Evolutionary conservation across 768 basidiomycete species (phyloP), one percentile per base, ranked within the genome.

Genomic region (Russula sp.): DNA sequence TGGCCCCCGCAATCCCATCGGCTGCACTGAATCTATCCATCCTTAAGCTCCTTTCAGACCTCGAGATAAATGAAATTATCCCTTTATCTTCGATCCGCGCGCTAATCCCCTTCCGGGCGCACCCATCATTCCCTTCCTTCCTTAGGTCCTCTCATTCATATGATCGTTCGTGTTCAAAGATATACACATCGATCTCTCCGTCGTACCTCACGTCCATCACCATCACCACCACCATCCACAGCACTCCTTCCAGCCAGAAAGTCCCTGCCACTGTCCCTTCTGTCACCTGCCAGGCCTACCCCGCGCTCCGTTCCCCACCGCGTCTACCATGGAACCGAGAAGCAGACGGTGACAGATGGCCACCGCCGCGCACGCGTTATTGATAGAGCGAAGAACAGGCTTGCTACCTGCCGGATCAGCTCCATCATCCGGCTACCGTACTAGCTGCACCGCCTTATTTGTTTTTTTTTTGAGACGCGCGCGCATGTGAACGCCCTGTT

Each of bases 221-320:
- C n/a, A 53, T 40, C 39, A 55, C 54, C 6, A 22, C 2, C 31
- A 51, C 50, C 32, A 32, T 7, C 32, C 4, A n/a, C 45, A 40
- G 7, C 20, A 20, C 31, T 50, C 49, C 34, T 57, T 57, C 56
- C 34, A 57, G 48, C 56, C 31, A 48, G 56, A 57, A 57, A 35
- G 18, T 45, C 44, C 32, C 32, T 44, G 7, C 6, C 20, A 18
- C 11, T 48, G 40, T 42, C 6, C 32, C 32, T 32, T 61, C 53
- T 48, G 57, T 59, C 62, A 63, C 62, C 62, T 63, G 62, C 32
- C 62, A 54, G 4, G 40, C 57, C 37, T 63, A 8, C 62, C 62
- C 57, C 62, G 57, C 57, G 14, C 44, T 51, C 62, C 49, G 55
- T n/a, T 6, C 39, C 22, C 54, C 54, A 55, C 39, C 13, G 11